Percentiles rank a stretch among this genome's conserved stretches.
phyloP scores from a whole-genome alignment of 148 eudicot genomes.

The Suaeda aralocaspica region DNA sequence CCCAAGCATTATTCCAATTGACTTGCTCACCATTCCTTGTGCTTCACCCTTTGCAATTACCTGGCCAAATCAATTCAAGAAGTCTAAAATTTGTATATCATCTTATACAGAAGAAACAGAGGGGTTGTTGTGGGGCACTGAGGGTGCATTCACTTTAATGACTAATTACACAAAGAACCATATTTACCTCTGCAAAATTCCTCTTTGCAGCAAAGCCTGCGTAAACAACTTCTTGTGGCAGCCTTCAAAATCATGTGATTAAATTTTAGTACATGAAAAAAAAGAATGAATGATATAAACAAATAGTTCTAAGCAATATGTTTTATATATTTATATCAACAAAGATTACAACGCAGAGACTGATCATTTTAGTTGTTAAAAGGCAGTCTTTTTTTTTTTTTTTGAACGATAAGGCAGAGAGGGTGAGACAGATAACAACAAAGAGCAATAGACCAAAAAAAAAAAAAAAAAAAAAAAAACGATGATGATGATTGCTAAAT shows the following conservation, averaged over 20 bases:
- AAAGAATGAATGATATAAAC: too few relatives aligned
- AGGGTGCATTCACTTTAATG: not conserved
- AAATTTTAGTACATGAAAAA: conserved; percentile 13
- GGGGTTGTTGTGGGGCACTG: not conserved
- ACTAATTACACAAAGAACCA: not conserved
- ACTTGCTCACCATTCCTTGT: conserved; percentile 99
- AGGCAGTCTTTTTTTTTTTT: too few relatives aligned
- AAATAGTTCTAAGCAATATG: too few relatives aligned
- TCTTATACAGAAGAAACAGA: not conserved
- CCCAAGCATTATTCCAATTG: conserved; percentile 84
- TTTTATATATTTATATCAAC: too few relatives aligned
- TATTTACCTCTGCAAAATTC: conserved; percentile 85
- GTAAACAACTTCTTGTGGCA: conserved; percentile 97
- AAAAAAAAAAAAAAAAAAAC: too few relatives aligned
- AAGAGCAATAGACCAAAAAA: too few relatives aligned
- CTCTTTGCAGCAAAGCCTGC: conserved; percentile 99
- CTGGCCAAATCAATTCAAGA: conserved; percentile 37
- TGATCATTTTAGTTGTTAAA: too few relatives aligned
- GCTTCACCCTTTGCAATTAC: conserved; percentile 99
- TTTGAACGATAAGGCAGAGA: too few relatives aligned
- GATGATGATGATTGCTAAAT: too few relatives aligned
- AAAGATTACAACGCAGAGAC: too few relatives aligned
- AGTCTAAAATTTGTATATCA: conserved; percentile 7
- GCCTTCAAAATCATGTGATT: conserved; percentile 44
- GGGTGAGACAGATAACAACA: too few relatives aligned